Percentiles rank a stretch among this genome's conserved stretches.
phyloP scores from a whole-genome alignment of 495 filamentous ascomycete genomes.

The Penicillium simplicissimum region DNA sequence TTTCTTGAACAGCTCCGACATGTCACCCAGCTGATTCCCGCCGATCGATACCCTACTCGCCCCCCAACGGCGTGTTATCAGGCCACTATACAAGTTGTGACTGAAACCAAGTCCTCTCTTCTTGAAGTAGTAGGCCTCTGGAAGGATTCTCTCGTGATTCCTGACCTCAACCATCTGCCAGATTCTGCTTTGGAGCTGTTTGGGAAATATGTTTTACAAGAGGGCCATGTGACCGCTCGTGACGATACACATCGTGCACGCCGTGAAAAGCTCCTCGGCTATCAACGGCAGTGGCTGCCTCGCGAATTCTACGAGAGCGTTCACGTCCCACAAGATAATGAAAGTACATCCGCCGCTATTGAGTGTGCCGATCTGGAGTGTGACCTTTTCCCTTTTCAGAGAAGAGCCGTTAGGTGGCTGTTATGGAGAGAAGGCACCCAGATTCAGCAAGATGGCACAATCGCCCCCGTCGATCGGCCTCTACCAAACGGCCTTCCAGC shows the following conservation, averaged over 20 bases:
- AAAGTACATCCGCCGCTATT: slow-evolving; percentile 40
- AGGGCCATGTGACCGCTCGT: slow-evolving; percentile 10
- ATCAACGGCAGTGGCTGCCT: slow-evolving; percentile 42
- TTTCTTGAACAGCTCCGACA: slow-evolving; percentile 28
- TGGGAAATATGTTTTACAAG: slow-evolving; percentile 33
- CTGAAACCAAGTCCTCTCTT: slow-evolving; percentile 20
- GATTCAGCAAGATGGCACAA: slow-evolving; percentile 34
- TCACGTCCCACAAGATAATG: slow-evolving; percentile 53
- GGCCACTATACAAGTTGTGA: slow-evolving; percentile 25
- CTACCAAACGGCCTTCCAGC: slow-evolving; percentile 28
- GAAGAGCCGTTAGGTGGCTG: slow-evolving; percentile 70
- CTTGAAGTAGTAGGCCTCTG: slow-evolving; percentile 39
- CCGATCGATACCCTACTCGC: slow-evolving; percentile 28
- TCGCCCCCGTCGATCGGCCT: slow-evolving; percentile 19
- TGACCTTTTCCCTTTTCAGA: slow-evolving; percentile 70
- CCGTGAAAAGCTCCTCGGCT: slow-evolving; percentile 20
- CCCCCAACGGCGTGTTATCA: slow-evolving; percentile 37
- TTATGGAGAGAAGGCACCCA: slow-evolving; percentile 58
- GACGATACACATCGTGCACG: not conserved
- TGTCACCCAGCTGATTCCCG: slow-evolving; percentile 23
- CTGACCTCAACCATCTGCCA: slow-evolving; percentile 22
- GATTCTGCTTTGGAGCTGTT: slow-evolving; percentile 27
- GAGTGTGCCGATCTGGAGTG: slow-evolving; percentile 45
- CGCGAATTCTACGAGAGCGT: slow-evolving; percentile 67
- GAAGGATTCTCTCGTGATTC: slow-evolving; percentile 41